Conservation (phyloP, 2,329 filamentous ascomycete species). For the Xylaria arbuscula region DNA sequence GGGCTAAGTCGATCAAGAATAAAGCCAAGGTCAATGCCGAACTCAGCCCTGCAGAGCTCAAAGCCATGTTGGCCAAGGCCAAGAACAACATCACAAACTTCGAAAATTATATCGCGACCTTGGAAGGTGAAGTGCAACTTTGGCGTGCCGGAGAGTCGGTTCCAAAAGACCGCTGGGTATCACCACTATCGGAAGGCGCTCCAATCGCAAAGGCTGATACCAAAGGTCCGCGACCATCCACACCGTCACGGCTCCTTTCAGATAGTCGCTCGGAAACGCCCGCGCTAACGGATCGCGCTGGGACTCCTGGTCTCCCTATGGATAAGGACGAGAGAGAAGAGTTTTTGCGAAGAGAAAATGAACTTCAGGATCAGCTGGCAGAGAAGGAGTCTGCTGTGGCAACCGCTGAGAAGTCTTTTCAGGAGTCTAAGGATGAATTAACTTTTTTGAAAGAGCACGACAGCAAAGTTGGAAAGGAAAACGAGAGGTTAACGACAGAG, state of each 20-base stretch:
- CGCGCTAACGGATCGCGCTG: constrained; percentile 79
- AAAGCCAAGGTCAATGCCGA: constrained; percentile 99
- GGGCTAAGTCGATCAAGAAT: constrained; percentile 99
- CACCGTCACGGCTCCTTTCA: constrained; percentile 61
- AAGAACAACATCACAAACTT: constrained; percentile 90
- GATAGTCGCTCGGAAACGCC: constrained; percentile 73
- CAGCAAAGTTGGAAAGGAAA: constrained; percentile 84
- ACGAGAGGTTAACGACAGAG: constrained; percentile 85
- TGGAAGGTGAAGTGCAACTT: constrained; percentile 85
- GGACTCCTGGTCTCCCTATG: constrained; percentile 85
- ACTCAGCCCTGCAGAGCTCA: constrained; percentile 94
- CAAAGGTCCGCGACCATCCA: constrained; percentile 63
- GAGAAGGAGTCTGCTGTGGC: constrained; percentile 89
- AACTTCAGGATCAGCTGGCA: constrained; percentile 94
- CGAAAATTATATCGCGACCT: constrained; percentile 82
- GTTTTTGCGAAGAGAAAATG: constrained; percentile 93
- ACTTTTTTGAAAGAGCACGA: constrained; percentile 87
- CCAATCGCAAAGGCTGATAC: constrained; percentile 57
- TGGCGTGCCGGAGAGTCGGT: constrained; percentile 92
- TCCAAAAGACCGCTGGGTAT: constrained; percentile 88
- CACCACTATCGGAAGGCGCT: constrained; percentile 69
- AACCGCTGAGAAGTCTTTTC: constrained; percentile 81
- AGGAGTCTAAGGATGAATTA: constrained; percentile 88
- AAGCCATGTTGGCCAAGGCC: constrained; percentile 89
- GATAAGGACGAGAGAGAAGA: constrained; percentile 98